A percentile compares a stretch with the other conserved stretches of the same genome.
Conservation (phyloP, 495 filamentous ascomycete species). For the Penicillium silybi region DNA sequence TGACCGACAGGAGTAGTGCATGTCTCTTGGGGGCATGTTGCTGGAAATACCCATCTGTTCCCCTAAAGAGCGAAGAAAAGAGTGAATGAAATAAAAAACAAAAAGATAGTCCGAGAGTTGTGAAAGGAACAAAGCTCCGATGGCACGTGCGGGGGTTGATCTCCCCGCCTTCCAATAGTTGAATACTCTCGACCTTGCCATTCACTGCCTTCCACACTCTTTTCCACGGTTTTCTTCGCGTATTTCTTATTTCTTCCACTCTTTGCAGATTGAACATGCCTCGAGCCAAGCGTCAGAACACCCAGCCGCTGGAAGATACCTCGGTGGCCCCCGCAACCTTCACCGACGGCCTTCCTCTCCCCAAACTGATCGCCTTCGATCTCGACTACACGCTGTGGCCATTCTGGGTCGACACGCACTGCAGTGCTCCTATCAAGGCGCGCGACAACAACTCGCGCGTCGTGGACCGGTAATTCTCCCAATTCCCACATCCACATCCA, state of each 20-base stretch:
- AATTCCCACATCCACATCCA: not conserved
- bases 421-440: conserved; percentile 72
- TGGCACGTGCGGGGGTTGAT: not conserved
- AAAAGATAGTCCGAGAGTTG: not conserved
- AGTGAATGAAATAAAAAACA: too few relatives aligned
- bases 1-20: too few relatives aligned
- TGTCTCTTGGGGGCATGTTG: too few relatives aligned
- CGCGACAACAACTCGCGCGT: conserved; percentile 53
- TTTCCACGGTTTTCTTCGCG: too few relatives aligned
- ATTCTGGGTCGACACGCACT: conserved; percentile 95
- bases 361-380: conserved; percentile 85
- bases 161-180: not conserved
- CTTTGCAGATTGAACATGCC: conserved; percentile 18
- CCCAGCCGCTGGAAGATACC: conserved; percentile 35
- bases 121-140: not conserved
- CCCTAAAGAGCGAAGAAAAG: too few relatives aligned
- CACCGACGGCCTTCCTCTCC: conserved; percentile 74
- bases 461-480: conserved; percentile 47
- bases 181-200: not conserved
- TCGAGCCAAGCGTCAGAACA: conserved; percentile 37
- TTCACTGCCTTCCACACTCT: not conserved
- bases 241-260: not conserved
- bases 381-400: conserved; percentile 98
- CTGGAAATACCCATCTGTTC: too few relatives aligned
- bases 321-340: conserved; percentile 56